phyloP scores from a whole-genome alignment of 345 rosid genomes.

The Sonneratia caseolaris region DNA sequence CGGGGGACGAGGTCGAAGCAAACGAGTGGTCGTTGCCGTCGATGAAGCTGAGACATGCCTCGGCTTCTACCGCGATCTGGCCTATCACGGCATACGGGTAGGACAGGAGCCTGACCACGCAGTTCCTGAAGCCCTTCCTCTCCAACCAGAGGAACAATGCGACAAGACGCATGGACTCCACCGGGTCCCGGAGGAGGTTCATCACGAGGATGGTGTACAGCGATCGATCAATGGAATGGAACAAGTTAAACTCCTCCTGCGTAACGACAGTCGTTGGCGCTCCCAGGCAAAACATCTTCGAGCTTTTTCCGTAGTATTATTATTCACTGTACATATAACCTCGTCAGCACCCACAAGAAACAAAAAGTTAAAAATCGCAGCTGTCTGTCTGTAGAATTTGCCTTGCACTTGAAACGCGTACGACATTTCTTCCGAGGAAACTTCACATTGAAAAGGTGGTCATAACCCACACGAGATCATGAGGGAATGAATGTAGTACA shows the following conservation, averaged over 20 bases:
- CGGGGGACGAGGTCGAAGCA: neutral
- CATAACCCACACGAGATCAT: neutral
- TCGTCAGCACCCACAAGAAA: too few relatives aligned
- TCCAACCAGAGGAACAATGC: constrained; percentile 54
- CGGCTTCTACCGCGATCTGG: constrained; percentile 41
- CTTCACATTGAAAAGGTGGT: too few relatives aligned
- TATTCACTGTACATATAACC: neutral
- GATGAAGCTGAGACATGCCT: constrained; percentile 25
- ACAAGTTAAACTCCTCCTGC: constrained; percentile 20
- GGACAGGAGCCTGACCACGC: constrained; percentile 25
- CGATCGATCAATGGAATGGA: constrained; percentile 41
- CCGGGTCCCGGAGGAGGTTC: constrained; percentile 29
- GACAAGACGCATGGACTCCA: constrained; percentile 30
- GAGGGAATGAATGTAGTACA: neutral
- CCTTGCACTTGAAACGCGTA: too few relatives aligned
- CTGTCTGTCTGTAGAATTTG: too few relatives aligned
- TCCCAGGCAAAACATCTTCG: neutral
- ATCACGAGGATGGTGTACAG: constrained; percentile 30
- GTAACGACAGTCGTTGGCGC: constrained; percentile 10
- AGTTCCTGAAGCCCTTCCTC: constrained; percentile 14
- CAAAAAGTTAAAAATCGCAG: too few relatives aligned
- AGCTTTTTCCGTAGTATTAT: neutral
- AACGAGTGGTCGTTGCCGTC: neutral
- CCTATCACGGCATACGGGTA: constrained; percentile 21
- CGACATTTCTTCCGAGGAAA: too few relatives aligned